phyloP scores from a whole-genome alignment of 2,329 filamentous ascomycete genomes.

The Cadophora luteo-olivacea region DNA sequence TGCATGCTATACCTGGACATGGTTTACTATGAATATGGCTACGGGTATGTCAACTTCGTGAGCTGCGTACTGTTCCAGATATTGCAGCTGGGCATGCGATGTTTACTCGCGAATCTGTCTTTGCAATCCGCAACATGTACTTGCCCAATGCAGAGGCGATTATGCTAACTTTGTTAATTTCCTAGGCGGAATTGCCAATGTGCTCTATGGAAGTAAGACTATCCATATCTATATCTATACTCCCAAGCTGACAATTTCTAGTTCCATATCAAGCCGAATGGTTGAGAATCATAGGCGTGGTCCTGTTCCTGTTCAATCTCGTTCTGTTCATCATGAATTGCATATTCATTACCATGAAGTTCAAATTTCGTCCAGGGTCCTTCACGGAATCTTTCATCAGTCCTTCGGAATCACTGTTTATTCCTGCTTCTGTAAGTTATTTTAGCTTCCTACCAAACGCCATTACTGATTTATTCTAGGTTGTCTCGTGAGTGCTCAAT shows the following conservation, averaged over 20 bases:
- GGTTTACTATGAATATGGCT: slow-evolving; percentile 67
- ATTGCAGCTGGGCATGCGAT: background rate
- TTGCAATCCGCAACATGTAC: too few relatives aligned
- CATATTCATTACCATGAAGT: slow-evolving; percentile 69
- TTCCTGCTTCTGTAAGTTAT: slow-evolving; percentile 66
- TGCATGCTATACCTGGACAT: slow-evolving; percentile 54
- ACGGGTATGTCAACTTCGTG: slow-evolving; percentile 42
- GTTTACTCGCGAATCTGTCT: too few relatives aligned
- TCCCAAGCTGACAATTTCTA: slow-evolving; percentile 39
- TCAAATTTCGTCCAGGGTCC: slow-evolving; percentile 72
- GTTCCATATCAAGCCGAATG: slow-evolving; percentile 61
- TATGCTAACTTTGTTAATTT: background rate
- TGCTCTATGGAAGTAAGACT: slow-evolving; percentile 58
- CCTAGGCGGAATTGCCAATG: slow-evolving; percentile 59
- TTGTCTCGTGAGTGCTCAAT: slow-evolving; percentile 51
- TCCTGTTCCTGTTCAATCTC: slow-evolving; percentile 69
- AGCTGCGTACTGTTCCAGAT: background rate
- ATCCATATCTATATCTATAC: background rate
- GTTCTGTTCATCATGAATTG: slow-evolving; percentile 68
- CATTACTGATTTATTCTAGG: slow-evolving; percentile 44
- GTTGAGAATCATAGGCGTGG: slow-evolving; percentile 62
- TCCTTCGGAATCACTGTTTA: slow-evolving; percentile 79
- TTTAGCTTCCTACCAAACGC: background rate
- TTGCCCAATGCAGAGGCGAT: background rate
- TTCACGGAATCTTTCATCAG: slow-evolving; percentile 76